Evolutionary conservation across 495 filamentous ascomycete genomes (phyloP), one percentile per base, ranked within the genome.

Genomic region (Hypoxylon rickii): DNA sequence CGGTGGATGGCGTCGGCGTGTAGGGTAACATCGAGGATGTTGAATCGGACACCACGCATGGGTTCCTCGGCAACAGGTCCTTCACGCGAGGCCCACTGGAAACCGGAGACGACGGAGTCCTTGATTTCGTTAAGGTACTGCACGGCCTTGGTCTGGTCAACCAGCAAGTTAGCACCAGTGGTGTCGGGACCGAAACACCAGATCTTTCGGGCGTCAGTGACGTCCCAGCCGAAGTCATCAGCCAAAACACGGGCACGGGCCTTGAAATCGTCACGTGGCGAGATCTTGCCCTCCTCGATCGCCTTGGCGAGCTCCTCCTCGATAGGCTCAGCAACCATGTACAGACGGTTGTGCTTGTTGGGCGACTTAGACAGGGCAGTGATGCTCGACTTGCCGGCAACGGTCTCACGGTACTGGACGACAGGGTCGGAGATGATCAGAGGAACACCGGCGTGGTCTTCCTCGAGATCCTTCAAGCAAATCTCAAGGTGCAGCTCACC

Each of bases 111-210:
- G 64, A 99, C 88, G 55, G 94, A 97, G 65, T 99, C 94, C 87
- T 99, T 99, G 85, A 99, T 99, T 89, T 99, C 94, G 82, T 92
- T 92, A 52, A 99, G 83, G 86, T 97, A 99, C 82, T 99, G 94
- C 54, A 99, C 94, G 66, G 94, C 94, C 89, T 98, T 98, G 80
- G 93, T 96, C 86, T 97, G 94, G 77, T 99, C 94, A 68, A 99
- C 87, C 56, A 99, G 81, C 85, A 99, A 78, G 82, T 99, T 99
- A 85, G 94, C 89, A 76, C 94, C 94, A 70, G 79, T 91, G 70
- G 92, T 96, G 76, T 99, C 95, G 64, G 94, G 94, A 77, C 94
- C 94, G 82, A 99, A 99, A 74, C 89, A 93, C 94, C 94, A 99
- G 75, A 99, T 99, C 89, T 99, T 99, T 79, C 94, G 90, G 74